These are phyloP conservation scores for Nemania sp. DNA, from an alignment of 2,329 filamentous ascomycete genomes.

Conservation along the genomic window DNA sequence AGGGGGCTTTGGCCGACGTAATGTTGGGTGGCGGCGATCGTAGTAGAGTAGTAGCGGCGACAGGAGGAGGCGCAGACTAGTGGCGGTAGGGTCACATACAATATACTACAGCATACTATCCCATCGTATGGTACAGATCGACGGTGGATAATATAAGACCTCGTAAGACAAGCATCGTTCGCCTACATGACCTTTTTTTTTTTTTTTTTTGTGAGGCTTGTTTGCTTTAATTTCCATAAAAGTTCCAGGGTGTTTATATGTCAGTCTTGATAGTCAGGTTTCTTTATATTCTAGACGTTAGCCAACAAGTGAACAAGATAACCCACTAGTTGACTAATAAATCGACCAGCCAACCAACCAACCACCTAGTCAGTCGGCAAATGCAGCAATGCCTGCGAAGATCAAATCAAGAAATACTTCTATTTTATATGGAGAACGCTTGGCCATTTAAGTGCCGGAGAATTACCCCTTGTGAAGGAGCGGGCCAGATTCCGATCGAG, in stretches of 20 bases:
- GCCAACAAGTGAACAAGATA: not conserved
- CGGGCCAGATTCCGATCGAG: conserved; percentile 5
- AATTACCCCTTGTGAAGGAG: conserved; percentile 8
- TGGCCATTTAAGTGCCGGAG: conserved; percentile 1
- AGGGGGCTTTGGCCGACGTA: not conserved
- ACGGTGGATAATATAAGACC: not conserved
- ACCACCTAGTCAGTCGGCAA: not conserved
- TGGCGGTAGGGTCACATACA: not conserved
- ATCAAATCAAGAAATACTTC: not conserved
- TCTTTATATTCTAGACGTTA: not conserved
- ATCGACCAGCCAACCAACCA: not conserved
- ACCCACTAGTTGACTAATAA: not conserved
- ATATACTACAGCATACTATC: not conserved
- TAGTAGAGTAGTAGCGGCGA: not conserved
- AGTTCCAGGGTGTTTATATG: not conserved
- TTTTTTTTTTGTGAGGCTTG: not conserved
- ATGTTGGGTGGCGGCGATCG: not conserved
- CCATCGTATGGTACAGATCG: not conserved
- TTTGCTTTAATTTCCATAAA: not conserved
- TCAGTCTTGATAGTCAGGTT: not conserved
- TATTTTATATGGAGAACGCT: not conserved
- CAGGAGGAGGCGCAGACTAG: not conserved
- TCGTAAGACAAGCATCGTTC: not conserved
- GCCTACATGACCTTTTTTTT: not conserved
- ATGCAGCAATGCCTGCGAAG: not conserved